These are phyloP conservation scores for Aspergillus chevalieri DNA, from an alignment of 2,329 filamentous ascomycete species.

Conservation along the genomic window DNA sequence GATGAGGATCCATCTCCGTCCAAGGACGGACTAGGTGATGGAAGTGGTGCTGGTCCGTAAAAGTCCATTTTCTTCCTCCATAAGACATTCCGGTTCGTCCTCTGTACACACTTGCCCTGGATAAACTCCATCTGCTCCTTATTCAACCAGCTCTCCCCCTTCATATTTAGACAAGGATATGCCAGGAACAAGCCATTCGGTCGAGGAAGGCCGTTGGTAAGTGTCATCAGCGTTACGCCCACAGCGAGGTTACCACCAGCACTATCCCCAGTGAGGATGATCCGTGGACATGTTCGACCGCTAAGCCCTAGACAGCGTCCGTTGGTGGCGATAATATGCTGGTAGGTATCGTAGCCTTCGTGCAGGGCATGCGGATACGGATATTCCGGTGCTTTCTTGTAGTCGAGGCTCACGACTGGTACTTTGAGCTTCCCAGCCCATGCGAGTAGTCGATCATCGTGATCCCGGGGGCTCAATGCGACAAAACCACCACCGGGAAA, in stretches of 20 bases:
- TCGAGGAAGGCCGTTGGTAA: slow-evolving; percentile 54
- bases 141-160: slow-evolving; percentile 98
- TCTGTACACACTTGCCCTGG: slow-evolving; percentile 69
- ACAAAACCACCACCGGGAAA: slow-evolving; percentile 93
- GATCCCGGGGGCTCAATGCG: slow-evolving; percentile 89
- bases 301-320: slow-evolving; percentile 71
- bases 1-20: slow-evolving; percentile 23
- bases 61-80: slow-evolving; percentile 86
- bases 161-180: slow-evolving; percentile 91
- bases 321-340: slow-evolving; percentile 63
- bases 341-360: slow-evolving; percentile 82
- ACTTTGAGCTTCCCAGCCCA: slow-evolving; percentile 86
- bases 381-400: slow-evolving; percentile 77
- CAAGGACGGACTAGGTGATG: slow-evolving; percentile 75
- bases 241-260: slow-evolving; percentile 77
- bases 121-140: slow-evolving; percentile 96
- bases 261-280: slow-evolving; percentile 73
- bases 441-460: slow-evolving; percentile 86
- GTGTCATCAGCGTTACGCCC: slow-evolving; percentile 78
- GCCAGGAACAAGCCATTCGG: slow-evolving; percentile 79
- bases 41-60: slow-evolving; percentile 63
- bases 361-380: slow-evolving; percentile 82
- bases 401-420: slow-evolving; percentile 88
- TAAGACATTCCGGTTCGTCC: slow-evolving; percentile 71
- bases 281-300: slow-evolving; percentile 57